A percentile compares a stretch with the other conserved stretches of the same genome.
Conservation (phyloP, 108 stramenopile genomes). For the Mediolabrus comicus region DNA sequence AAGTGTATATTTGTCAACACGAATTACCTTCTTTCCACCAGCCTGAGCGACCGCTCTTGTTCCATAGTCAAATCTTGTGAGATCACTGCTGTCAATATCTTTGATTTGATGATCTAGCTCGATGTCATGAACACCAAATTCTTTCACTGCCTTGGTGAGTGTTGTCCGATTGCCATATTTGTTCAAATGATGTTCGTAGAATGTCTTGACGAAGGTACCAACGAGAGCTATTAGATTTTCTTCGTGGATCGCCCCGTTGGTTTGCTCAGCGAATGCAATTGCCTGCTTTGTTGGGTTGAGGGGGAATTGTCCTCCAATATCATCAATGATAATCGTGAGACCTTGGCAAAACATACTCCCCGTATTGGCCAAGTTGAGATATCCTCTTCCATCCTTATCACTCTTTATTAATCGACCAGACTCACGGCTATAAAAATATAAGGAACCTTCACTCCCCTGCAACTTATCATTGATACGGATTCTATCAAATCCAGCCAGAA, state of each 20-base stretch:
- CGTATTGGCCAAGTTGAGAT: background rate
- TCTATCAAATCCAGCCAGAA: conserved; percentile 23
- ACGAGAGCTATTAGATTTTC: conserved; percentile 36
- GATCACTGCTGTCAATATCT: conserved; percentile 12
- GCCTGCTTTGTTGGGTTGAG: conserved; percentile 36
- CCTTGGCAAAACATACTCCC: conserved; percentile 19
- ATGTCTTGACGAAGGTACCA: conserved; percentile 25
- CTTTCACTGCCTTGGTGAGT: conserved; percentile 8
- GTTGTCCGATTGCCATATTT: conserved; percentile 13
- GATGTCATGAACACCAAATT: background rate
- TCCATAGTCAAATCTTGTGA: conserved; percentile 3
- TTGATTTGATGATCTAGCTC: background rate
- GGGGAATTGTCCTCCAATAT: conserved; percentile 24
- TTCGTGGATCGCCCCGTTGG: conserved; percentile 24
- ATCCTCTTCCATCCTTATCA: conserved; percentile 14
- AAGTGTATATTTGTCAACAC: background rate
- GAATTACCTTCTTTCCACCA: background rate
- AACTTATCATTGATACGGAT: conserved; percentile 4
- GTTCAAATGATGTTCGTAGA: conserved; percentile 18
- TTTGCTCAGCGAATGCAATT: conserved; percentile 28
- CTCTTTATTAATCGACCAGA: conserved; percentile 41
- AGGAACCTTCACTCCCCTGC: conserved; percentile 2
- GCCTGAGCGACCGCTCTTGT: background rate
- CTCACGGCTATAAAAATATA: conserved; percentile 56
- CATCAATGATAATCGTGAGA: conserved; percentile 22